These are phyloP conservation scores for Roridomyces roridus DNA, from an alignment of 768 basidiomycete genomes.

Conservation along the genomic window DNA sequence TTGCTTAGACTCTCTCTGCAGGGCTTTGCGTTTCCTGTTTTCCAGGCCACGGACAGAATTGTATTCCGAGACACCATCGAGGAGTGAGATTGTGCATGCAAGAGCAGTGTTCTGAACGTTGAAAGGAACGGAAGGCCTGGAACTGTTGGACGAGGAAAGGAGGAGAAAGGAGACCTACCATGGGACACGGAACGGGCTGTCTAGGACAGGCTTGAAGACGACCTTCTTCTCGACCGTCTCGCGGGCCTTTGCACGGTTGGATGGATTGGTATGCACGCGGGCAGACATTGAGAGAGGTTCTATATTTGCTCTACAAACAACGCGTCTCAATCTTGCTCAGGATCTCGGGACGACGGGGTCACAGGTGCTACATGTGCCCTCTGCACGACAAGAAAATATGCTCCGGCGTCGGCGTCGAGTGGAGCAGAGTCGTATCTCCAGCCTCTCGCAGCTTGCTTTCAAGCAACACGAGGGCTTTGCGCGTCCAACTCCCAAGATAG, in stretches of 20 bases:
- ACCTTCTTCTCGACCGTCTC: constrained; percentile 59
- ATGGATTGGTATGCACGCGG: constrained; percentile 59
- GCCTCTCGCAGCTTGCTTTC: no score
- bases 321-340: not conserved
- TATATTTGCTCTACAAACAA: not conserved
- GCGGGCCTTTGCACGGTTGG: constrained; percentile 65
- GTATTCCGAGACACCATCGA: constrained; percentile 58
- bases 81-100: constrained; percentile 51
- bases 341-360: no score
- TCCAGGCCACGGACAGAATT: constrained; percentile 37
- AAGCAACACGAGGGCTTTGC: no score
- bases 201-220: constrained; percentile 73
- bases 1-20: constrained; percentile 15
- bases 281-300: constrained; percentile 50
- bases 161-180: constrained; percentile 54
- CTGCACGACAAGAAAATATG: no score
- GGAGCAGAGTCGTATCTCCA: no score
- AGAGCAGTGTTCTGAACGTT: constrained; percentile 70
- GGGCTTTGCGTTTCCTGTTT: constrained; percentile 48
- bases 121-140: constrained; percentile 67
- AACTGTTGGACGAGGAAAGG: constrained; percentile 9
- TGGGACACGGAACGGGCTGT: constrained; percentile 71
- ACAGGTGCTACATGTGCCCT: no score
- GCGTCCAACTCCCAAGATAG: no score
- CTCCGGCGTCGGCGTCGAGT: no score